A percentile compares a stretch with the other conserved stretches of the same genome.
Evolutionary conservation across 805 yeast genomes (phyloP).

Genomic region (Brettanomyces anomalus): DNA sequence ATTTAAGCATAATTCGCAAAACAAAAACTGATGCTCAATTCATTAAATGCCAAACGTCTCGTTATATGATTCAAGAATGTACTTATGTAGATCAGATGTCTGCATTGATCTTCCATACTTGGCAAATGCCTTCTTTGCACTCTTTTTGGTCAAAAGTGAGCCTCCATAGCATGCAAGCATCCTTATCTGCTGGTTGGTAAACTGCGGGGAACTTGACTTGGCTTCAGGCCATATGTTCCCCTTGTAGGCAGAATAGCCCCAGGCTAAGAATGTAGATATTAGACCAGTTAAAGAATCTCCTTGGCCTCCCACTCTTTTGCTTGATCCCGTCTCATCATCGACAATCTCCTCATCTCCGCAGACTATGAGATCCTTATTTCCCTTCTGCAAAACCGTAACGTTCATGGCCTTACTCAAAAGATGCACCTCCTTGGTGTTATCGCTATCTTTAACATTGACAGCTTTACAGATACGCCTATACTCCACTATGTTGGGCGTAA

Average conservation of each 20-base stretch:
- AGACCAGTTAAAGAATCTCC: conserved; percentile 90
- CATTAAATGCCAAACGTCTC: conserved; percentile 10
- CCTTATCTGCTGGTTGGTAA: conserved; percentile 23
- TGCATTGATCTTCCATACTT: conserved; percentile 71
- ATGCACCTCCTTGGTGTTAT: conserved; percentile 24
- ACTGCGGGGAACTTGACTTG: conserved; percentile 21
- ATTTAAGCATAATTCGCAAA: background rate
- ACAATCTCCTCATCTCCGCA: conserved; percentile 34
- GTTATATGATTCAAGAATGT: conserved; percentile 53
- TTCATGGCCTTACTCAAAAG: conserved; percentile 41
- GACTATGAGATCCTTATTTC: conserved; percentile 53
- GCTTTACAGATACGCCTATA: conserved; percentile 59
- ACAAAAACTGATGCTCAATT: background rate
- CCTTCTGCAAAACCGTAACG: conserved; percentile 66
- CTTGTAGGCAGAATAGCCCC: conserved; percentile 63
- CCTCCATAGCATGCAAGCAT: conserved; percentile 67
- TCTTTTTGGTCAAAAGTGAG: conserved; percentile 51
- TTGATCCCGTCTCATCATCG: conserved; percentile 50
- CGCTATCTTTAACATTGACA: conserved; percentile 26
- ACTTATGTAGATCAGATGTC: conserved; percentile 69
- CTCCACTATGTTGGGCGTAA: conserved; percentile 90
- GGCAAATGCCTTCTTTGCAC: conserved; percentile 57
- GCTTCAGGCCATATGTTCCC: conserved; percentile 47
- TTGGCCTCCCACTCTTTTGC: conserved; percentile 88
- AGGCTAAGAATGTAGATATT: conserved; percentile 72